phyloP scores from a whole-genome alignment of 441 rosid species.

The Corymbia citriodora region DNA sequence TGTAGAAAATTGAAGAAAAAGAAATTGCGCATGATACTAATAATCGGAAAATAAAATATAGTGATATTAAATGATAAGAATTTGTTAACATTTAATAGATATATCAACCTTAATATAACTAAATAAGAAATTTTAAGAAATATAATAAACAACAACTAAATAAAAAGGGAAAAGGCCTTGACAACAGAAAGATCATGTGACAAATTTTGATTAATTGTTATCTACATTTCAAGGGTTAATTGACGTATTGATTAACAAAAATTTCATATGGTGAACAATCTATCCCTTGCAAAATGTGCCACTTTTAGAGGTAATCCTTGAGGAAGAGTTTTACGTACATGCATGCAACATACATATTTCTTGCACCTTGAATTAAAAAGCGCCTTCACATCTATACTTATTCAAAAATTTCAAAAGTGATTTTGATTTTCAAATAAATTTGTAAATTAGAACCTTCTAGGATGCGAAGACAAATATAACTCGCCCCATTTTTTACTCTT shows the following conservation, averaged over 20 bases:
- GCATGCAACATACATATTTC: not conserved
- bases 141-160: not conserved
- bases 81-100: not conserved
- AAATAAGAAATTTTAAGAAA: not conserved
- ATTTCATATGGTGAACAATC: not conserved
- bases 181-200: not conserved
- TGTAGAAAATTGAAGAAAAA: not conserved
- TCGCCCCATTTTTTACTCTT: not conserved
- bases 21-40: no score
- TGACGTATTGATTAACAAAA: not conserved
- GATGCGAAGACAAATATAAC: not conserved
- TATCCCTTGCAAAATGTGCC: not conserved
- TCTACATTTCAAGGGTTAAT: not conserved
- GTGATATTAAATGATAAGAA: no score
- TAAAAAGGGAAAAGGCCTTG: not conserved
- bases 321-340: not conserved
- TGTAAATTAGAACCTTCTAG: not conserved
- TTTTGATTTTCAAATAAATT: no score
- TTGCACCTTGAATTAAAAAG: not conserved
- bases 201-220: not conserved
- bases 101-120: accelerated
- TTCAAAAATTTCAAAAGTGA: no score
- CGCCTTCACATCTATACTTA: not conserved
- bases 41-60: no score
- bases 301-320: not conserved